A percentile compares a stretch with the other conserved stretches of the same genome.
Evolutionary conservation across 2,329 filamentous ascomycete species (phyloP).

Genomic region (Stemphylium vesicarium): DNA sequence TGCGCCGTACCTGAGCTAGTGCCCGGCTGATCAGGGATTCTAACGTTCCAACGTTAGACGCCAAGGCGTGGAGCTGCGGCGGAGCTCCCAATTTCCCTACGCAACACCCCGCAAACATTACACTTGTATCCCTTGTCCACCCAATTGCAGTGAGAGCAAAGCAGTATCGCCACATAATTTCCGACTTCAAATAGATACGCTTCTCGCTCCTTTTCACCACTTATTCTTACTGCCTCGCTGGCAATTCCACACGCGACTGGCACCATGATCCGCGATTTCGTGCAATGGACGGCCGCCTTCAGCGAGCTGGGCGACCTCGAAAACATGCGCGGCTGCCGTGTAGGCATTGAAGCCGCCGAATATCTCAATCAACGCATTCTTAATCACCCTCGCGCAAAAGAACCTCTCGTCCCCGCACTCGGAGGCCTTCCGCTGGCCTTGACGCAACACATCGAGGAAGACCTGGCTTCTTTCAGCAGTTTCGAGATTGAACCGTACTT

Average conservation of each 20-base stretch:
- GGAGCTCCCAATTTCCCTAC: slow-evolving; percentile 22
- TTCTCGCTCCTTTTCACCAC: not conserved
- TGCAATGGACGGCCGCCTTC: slow-evolving; percentile 63
- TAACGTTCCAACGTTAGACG: slow-evolving; percentile 2
- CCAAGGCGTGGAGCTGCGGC: slow-evolving; percentile 16
- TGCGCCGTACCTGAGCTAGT: slow-evolving; percentile 22
- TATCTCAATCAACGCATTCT: slow-evolving; percentile 79
- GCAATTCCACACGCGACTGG: slow-evolving; percentile 21
- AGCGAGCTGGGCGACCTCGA: slow-evolving; percentile 67
- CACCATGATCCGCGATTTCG: slow-evolving; percentile 57
- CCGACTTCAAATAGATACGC: not conserved
- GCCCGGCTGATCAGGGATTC: slow-evolving; percentile 18
- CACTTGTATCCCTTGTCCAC: not conserved
- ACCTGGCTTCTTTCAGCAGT: slow-evolving; percentile 74
- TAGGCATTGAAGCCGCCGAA: slow-evolving; percentile 89
- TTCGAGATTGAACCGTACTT: slow-evolving; percentile 80
- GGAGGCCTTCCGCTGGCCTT: slow-evolving; percentile 86
- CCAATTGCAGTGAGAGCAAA: not conserved
- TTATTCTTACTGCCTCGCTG: not conserved
- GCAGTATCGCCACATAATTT: not conserved
- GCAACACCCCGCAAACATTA: slow-evolving; percentile 12
- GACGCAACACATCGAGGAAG: slow-evolving; percentile 74
- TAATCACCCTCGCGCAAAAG: slow-evolving; percentile 62
- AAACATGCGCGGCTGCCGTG: slow-evolving; percentile 73
- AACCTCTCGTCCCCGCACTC: slow-evolving; percentile 87